phyloP scores from a whole-genome alignment of 1,284 basidiomycete species.

The Rhodofomes roseus region DNA sequence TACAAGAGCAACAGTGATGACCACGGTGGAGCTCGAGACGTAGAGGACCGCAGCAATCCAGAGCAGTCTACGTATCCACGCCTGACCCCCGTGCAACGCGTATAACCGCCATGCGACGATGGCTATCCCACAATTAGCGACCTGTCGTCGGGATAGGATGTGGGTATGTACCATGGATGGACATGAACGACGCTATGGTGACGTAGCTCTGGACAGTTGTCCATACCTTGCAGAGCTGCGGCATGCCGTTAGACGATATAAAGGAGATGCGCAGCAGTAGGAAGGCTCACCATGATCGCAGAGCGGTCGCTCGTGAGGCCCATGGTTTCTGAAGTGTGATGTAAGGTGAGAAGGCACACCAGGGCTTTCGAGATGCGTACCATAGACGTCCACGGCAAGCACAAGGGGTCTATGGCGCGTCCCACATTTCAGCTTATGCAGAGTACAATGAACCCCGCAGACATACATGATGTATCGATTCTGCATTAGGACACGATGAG shows the following conservation, averaged over 20 bases:
- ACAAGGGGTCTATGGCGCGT: conserved; percentile 20
- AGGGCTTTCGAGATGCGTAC: conserved; percentile 14
- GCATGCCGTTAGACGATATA: background rate
- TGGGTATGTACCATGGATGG: conserved; percentile 23
- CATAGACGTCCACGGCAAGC: conserved; percentile 27
- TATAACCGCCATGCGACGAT: conserved; percentile 29
- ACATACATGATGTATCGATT: conserved; percentile 30
- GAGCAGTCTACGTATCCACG: conserved; percentile 22
- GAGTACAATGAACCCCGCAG: background rate
- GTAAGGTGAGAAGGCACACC: background rate
- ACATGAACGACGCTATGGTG: conserved; percentile 29
- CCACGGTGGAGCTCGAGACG: conserved; percentile 18
- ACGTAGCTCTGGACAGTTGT: conserved; percentile 25
- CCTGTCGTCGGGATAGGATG: background rate
- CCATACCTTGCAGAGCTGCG: conserved; percentile 29
- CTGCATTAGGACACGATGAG: conserved; percentile 9
- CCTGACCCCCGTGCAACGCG: conserved; percentile 24
- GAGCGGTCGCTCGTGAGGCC: conserved; percentile 2
- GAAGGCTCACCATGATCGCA: conserved; percentile 1
- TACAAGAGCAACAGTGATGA: conserved; percentile 23
- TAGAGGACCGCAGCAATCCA: conserved; percentile 23
- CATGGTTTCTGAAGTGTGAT: conserved; percentile 15
- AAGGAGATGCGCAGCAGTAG: background rate
- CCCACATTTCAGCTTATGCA: background rate
- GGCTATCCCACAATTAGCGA: conserved; percentile 10